Evolutionary conservation across 1,284 basidiomycete species (phyloP).

Genomic region (Cryptococcus sp.): DNA sequence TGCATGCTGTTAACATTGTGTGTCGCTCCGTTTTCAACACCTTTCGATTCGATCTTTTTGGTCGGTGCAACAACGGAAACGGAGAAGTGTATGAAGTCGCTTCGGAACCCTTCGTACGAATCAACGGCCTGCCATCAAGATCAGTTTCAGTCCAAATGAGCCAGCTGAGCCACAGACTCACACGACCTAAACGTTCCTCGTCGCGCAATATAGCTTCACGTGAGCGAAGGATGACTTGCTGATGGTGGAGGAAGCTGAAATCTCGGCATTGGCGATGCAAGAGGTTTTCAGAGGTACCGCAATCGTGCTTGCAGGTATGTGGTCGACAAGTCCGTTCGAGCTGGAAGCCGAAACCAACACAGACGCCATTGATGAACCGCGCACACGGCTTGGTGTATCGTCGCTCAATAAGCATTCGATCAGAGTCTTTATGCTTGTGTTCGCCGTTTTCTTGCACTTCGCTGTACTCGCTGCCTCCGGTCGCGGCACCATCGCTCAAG

Average conservation of each 20-base stretch:
- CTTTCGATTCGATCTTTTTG: slow-evolving; percentile 24
- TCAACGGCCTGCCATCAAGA: slow-evolving; percentile 56
- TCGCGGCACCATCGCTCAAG: slow-evolving; percentile 56
- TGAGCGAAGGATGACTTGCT: slow-evolving; percentile 70
- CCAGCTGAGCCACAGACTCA: slow-evolving; percentile 40
- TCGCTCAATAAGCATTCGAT: slow-evolving; percentile 31
- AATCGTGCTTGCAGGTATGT: slow-evolving; percentile 61
- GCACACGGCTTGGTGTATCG: slow-evolving; percentile 65
- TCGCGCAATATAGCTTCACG: slow-evolving; percentile 52
- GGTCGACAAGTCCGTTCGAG: slow-evolving; percentile 81
- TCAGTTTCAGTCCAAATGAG: not conserved
- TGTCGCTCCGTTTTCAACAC: slow-evolving; percentile 21
- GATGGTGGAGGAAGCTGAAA: slow-evolving; percentile 82
- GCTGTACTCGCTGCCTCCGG: slow-evolving; percentile 37
- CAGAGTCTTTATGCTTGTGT: slow-evolving; percentile 12
- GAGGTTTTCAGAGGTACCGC: slow-evolving; percentile 57
- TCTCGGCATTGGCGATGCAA: slow-evolving; percentile 78
- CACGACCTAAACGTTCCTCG: slow-evolving; percentile 55
- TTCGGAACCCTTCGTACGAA: slow-evolving; percentile 86
- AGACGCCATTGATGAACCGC: slow-evolving; percentile 82
- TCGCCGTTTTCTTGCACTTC: not conserved
- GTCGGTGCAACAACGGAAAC: slow-evolving; percentile 75
- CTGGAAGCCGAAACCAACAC: slow-evolving; percentile 83
- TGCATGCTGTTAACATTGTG: slow-evolving; percentile 73
- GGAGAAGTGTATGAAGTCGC: slow-evolving; percentile 91